A percentile compares a stretch with the other conserved stretches of the same genome.
phyloP scores from a whole-genome alignment of 73 alveolate species.

The Loxodes magnus region DNA sequence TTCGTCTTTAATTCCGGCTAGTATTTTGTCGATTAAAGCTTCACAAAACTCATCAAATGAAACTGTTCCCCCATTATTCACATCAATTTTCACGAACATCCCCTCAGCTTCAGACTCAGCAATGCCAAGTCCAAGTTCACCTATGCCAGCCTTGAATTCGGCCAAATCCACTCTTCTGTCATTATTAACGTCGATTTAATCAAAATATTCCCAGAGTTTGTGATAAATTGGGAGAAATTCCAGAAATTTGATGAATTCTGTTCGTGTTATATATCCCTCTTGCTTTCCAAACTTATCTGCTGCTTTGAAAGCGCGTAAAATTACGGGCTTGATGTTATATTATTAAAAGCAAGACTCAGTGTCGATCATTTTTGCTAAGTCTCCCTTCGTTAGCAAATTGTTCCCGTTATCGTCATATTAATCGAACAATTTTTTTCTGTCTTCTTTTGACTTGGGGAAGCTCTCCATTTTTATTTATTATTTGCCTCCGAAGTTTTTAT shows the following conservation, averaged over 20 bases:
- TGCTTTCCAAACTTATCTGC: not conserved
- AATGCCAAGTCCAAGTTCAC: not conserved
- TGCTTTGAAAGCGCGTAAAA: not conserved
- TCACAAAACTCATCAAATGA: not conserved
- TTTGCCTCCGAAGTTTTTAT: too few relatives aligned
- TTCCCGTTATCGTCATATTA: not conserved
- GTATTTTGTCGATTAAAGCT: not conserved
- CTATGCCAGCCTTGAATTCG: not conserved
- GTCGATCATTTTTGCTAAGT: constrained; percentile 1
- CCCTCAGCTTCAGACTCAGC: not conserved
- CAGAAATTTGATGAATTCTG: not conserved
- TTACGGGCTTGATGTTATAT: not conserved
- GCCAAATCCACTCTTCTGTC: constrained; percentile 1
- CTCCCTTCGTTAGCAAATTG: not conserved
- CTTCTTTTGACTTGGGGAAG: not conserved
- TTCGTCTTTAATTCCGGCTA: constrained; percentile 1
- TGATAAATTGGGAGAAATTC: constrained; percentile 4
- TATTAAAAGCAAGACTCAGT: not conserved
- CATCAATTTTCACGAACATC: not conserved
- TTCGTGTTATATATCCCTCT: not conserved
- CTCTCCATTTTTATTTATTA: too few relatives aligned
- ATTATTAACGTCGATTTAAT: not conserved
- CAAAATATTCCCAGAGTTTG: constrained; percentile 6
- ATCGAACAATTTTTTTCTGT: not conserved
- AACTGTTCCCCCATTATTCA: not conserved